Evolutionary conservation across 148 eudicot genomes (phyloP), one percentile per base, ranked within the genome.

Genomic region (Limonium bicolor): DNA sequence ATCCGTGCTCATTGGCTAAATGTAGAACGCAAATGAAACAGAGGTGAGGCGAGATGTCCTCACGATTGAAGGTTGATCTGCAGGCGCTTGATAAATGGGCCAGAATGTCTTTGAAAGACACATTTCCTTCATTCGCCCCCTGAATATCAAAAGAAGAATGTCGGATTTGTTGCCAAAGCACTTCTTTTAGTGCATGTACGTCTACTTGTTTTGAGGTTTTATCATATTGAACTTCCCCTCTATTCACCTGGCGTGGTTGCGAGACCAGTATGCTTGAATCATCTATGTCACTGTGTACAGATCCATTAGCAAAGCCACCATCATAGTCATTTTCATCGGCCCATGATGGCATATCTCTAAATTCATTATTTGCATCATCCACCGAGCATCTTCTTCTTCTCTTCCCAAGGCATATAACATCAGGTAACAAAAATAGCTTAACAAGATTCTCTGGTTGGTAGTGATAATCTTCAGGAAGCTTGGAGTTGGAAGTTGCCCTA

Each of bases 401-500:
- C 71, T 63, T 84, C 46, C 95, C 93, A 39, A 90, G 75, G 80
- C 93, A 90, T 95, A 65, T 61, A 48, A 90, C 74, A 69, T 77
- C 57, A 24, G 84, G 95, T 49, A 77, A 68, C 56, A 90, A 80
- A 77, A 90, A 90, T 46, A 84, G 53, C 74, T 84, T 84, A 62
- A 90, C 87, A 48, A 90, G 95, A 71, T 80, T 70, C 71, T 90
- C 97, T 14, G 93, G 97, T 34, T 90, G 94, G 60, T 90, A 90
- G 42, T 84, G 97, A 56, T 95, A 84, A 65, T 90, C 97, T 57
- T 90, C 97, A 10, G 97, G 97, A 67, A 90, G 95, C 42, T 61
- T 80, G 45, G 66, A 84, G 49, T 69, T 70, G 60, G 67, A 65
- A 41, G 85, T 69, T 54, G 63, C 64, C 62, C 66, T 75, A 39